phyloP scores from a whole-genome alignment of 176 grass and related monocot species.

The Zea luxurians region DNA sequence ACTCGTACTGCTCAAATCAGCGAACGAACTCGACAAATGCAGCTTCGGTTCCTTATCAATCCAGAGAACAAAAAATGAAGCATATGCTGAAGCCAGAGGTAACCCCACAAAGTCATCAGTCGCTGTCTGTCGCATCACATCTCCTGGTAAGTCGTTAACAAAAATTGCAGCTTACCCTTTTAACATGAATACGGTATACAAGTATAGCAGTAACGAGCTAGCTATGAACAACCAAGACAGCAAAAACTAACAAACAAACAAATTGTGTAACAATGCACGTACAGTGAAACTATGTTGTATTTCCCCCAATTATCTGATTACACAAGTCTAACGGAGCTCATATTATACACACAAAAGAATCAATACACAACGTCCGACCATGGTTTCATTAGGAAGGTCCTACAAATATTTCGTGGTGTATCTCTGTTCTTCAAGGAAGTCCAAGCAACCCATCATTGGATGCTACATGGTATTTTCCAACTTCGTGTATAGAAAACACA shows the following conservation, averaged over 20 bases:
- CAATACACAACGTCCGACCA: conserved; percentile 29
- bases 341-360: conserved; percentile 47
- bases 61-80: not conserved
- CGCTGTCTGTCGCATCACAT: not conserved
- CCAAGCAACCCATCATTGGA: conserved; percentile 15
- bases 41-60: not conserved
- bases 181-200: not conserved
- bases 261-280: conserved; percentile 1
- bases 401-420: conserved; percentile 6
- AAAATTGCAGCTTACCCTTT: not conserved
- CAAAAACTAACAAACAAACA: conserved; percentile 21
- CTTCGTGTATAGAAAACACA: conserved; percentile 34
- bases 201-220: not conserved
- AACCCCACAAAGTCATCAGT: not conserved
- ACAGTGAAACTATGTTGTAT: conserved; percentile 13
- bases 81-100: not conserved
- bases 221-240: not conserved
- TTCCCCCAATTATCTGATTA: not conserved
- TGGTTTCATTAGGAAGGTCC: conserved; percentile 19
- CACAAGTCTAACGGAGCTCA: conserved; percentile 19
- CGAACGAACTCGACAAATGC: not conserved
- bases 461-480: conserved; percentile 30
- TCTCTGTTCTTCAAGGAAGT: conserved; percentile 30
- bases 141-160: not conserved
- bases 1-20: not conserved